These are phyloP conservation scores for Colletotrichum neosansevieriae DNA, from an alignment of 2,329 filamentous ascomycete genomes.

Conservation along the genomic window DNA sequence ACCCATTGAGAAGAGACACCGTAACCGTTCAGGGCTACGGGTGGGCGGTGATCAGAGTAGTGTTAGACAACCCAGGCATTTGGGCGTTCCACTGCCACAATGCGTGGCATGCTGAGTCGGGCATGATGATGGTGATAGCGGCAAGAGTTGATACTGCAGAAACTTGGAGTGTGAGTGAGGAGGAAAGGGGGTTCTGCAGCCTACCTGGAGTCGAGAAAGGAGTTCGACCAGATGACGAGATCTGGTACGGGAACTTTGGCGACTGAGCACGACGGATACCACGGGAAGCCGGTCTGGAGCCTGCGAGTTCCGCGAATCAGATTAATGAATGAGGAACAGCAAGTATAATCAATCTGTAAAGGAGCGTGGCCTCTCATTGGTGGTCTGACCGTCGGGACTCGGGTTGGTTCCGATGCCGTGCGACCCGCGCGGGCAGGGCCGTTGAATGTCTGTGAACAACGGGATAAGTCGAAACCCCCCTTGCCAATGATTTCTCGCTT, in stretches of 20 bases:
- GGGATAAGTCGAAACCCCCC: neutral
- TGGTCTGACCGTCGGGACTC: neutral
- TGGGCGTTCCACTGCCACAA: conserved; percentile 72
- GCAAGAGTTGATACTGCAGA: conserved; percentile 47
- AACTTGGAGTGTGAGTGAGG: conserved; percentile 44
- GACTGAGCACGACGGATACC: conserved; percentile 1
- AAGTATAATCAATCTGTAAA: neutral
- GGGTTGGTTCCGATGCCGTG: neutral
- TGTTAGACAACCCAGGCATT: conserved; percentile 68
- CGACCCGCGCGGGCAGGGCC: neutral
- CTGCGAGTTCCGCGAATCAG: conserved; percentile 4
- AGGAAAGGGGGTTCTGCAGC: conserved; percentile 46
- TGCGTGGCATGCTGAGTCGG: conserved; percentile 69
- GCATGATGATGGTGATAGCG: conserved; percentile 70
- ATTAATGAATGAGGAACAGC: neutral
- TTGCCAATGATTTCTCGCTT: conserved; percentile 1
- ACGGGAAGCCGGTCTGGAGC: neutral
- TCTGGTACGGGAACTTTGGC: conserved; percentile 51
- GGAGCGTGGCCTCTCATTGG: neutral
- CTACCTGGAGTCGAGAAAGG: conserved; percentile 48
- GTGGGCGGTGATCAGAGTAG: conserved; percentile 66
- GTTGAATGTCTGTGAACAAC: neutral
- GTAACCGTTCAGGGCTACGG: conserved; percentile 65
- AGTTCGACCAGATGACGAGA: conserved; percentile 50
- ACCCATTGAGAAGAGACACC: conserved; percentile 55